These are phyloP conservation scores for Thelonectria blattea DNA, from an alignment of 2,329 filamentous ascomycete species.

Conservation along the genomic window DNA sequence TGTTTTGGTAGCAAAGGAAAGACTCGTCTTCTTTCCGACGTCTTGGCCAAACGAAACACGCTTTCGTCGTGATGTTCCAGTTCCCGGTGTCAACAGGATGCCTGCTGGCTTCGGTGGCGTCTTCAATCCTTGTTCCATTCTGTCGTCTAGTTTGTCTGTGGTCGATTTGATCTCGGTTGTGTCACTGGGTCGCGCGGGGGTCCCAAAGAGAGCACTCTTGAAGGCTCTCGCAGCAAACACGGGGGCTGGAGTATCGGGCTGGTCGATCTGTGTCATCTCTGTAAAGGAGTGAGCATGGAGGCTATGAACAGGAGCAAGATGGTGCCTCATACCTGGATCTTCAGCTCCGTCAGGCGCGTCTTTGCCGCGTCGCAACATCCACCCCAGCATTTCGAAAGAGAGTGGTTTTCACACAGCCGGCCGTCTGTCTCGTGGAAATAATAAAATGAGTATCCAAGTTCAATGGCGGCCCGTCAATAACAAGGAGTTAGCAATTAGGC, in stretches of 20 bases:
- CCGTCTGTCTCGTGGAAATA: constrained; percentile 9
- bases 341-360: constrained; percentile 44
- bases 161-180: constrained; percentile 34
- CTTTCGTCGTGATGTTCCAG: constrained; percentile 64
- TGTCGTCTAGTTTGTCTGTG: constrained; percentile 33
- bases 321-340: constrained; percentile 38
- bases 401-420: not conserved
- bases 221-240: constrained; percentile 71
- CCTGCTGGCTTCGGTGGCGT: constrained; percentile 61
- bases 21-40: constrained; percentile 51
- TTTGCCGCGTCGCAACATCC: constrained; percentile 59
- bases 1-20: constrained; percentile 44
- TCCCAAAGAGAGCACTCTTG: constrained; percentile 68
- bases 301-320: not conserved
- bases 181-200: constrained; percentile 52
- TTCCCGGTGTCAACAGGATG: constrained; percentile 69
- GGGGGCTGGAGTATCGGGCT: constrained; percentile 69
- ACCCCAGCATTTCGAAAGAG: constrained; percentile 58
- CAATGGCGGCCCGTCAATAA: constrained; percentile 10
- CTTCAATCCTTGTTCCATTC: constrained; percentile 40
- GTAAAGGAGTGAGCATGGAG: constrained; percentile 2
- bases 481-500: constrained; percentile 24
- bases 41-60: constrained; percentile 70
- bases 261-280: constrained; percentile 58
- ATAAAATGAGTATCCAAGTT: constrained; percentile 25